These are phyloP conservation scores for Solanum medicagineum DNA, from an alignment of 257 asterid genomes.

Conservation along the genomic window DNA sequence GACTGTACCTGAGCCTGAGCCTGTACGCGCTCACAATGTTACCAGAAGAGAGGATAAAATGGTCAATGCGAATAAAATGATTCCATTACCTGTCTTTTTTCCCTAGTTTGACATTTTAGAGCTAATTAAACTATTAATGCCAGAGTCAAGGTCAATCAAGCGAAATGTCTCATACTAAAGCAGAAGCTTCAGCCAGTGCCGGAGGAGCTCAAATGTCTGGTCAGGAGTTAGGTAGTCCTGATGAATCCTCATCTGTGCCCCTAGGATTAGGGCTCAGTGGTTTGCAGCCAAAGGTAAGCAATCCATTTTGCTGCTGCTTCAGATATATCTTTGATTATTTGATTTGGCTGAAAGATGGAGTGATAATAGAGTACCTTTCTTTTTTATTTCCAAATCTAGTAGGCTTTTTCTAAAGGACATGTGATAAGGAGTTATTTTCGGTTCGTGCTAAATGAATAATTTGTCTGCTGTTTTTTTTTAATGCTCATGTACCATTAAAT, in stretches of 20 bases:
- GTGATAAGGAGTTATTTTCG: background rate
- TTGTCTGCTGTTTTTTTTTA: background rate
- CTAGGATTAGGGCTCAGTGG: constrained; percentile 77
- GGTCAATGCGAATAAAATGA: background rate
- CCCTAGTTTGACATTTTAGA: background rate
- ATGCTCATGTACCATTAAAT: background rate
- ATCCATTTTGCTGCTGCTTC: background rate
- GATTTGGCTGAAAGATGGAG: background rate
- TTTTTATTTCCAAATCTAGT: background rate
- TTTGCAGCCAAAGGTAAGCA: constrained; percentile 70
- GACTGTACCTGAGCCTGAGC: background rate
- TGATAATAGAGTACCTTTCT: background rate
- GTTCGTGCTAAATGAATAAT: background rate
- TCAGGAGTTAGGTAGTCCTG: constrained; percentile 19
- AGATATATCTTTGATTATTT: background rate
- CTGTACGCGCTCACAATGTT: background rate
- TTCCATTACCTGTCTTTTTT: background rate
- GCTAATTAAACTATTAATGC: constrained; percentile 1
- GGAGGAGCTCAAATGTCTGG: constrained; percentile 25
- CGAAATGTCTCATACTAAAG: background rate
- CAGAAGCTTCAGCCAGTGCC: background rate
- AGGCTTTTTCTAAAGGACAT: background rate
- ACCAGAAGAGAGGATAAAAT: background rate
- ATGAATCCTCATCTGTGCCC: constrained; percentile 41
- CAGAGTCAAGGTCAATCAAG: constrained; percentile 16